Conservation (phyloP, 345 rosid species). For the Linum tenue region DNA sequence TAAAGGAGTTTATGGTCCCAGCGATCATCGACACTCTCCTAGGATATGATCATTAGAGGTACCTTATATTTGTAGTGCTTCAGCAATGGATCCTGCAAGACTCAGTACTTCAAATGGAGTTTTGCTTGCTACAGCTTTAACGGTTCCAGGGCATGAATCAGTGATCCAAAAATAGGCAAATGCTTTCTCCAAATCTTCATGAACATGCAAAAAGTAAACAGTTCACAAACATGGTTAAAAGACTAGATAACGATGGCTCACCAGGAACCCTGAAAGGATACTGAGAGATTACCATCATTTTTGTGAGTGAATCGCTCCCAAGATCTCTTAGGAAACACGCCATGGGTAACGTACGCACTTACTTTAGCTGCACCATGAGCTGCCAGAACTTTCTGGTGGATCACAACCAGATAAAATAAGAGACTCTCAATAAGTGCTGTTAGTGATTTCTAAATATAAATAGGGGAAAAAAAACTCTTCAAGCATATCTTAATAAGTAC, state of each 20-base stretch:
- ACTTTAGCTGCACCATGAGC: conserved; percentile 87
- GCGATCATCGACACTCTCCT: not conserved
- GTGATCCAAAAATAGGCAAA: conserved; percentile 93
- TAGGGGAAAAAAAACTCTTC: not conserved
- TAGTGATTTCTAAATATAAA: not conserved
- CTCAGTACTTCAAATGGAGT: conserved; percentile 88
- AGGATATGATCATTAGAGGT: not conserved
- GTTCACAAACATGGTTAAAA: conserved; percentile 1
- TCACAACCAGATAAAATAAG: not conserved
- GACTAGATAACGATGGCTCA: not conserved
- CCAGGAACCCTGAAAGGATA: not conserved
- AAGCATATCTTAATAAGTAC: conserved; percentile 22
- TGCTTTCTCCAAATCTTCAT: conserved; percentile 40
- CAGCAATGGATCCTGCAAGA: conserved; percentile 85
- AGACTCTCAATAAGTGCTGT: too few species aligned
- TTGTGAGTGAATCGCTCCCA: conserved; percentile 77
- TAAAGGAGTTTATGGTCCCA: not conserved
- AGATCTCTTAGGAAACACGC: conserved; percentile 83
- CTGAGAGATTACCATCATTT: conserved; percentile 38
- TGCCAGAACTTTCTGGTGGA: conserved; percentile 76
- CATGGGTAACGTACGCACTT: conserved; percentile 95
- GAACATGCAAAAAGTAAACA: conserved; percentile 5
- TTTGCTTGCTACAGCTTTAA: conserved; percentile 55
- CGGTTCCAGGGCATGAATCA: conserved; percentile 88
- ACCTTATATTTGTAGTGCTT: conserved; percentile 69